phyloP scores from a whole-genome alignment of 1,284 basidiomycete genomes.

The Mycena citricolor region DNA sequence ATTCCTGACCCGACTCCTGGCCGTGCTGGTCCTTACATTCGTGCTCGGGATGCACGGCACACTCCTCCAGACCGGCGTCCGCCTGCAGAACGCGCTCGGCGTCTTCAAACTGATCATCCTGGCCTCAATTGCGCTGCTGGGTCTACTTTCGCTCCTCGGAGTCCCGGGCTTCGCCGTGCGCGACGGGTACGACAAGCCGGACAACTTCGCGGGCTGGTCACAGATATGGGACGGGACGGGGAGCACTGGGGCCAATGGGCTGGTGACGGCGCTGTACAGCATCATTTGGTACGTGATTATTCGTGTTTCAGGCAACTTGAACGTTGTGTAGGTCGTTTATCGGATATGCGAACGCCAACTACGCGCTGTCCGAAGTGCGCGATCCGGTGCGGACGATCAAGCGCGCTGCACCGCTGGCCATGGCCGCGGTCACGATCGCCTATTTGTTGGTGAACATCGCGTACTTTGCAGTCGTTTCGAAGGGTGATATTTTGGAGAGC shows the following conservation, averaged over 20 bases:
- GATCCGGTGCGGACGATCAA: slow-evolving; percentile 69
- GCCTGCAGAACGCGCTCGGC: slow-evolving; percentile 67
- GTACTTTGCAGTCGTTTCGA: slow-evolving; percentile 69
- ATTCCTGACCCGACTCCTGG: slow-evolving; percentile 49
- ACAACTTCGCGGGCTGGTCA: slow-evolving; percentile 18
- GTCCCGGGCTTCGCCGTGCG: slow-evolving; percentile 40
- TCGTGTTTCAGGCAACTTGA: background rate
- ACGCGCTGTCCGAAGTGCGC: slow-evolving; percentile 65
- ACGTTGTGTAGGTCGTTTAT: slow-evolving; percentile 54
- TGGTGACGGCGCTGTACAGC: slow-evolving; percentile 62
- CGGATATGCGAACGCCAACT: slow-evolving; percentile 72
- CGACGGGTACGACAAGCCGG: slow-evolving; percentile 16
- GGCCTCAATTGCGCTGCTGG: slow-evolving; percentile 55
- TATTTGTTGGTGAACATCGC: slow-evolving; percentile 67
- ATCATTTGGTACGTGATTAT: slow-evolving; percentile 55
- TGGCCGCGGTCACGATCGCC: slow-evolving; percentile 50
- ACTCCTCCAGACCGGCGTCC: slow-evolving; percentile 55
- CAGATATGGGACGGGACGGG: slow-evolving; percentile 28
- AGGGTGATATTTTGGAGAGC: slow-evolving; percentile 61
- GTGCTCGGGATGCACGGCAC: slow-evolving; percentile 59
- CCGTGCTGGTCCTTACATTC: slow-evolving; percentile 56
- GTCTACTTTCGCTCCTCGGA: slow-evolving; percentile 55
- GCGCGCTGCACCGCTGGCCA: slow-evolving; percentile 62
- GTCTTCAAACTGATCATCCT: slow-evolving; percentile 63
- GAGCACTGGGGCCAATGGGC: slow-evolving; percentile 46